Conservation (phyloP, 176 grass and related monocot genomes). For the Carex littledalei region DNA sequence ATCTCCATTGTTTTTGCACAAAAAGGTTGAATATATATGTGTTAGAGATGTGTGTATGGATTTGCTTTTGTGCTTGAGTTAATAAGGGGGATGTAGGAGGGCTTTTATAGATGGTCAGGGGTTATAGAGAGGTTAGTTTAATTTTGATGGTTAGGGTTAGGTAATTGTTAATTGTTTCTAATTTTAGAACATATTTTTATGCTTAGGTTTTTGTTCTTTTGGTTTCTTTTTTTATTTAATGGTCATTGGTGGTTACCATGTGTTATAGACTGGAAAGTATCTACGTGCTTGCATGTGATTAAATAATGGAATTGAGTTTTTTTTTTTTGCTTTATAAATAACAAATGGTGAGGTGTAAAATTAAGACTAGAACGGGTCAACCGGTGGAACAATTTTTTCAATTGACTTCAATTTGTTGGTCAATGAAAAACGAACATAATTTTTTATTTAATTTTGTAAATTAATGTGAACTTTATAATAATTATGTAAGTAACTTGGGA, state of each 20-base stretch:
- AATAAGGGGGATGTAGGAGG: background rate
- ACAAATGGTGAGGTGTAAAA: conserved; percentile 21
- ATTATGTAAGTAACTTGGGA: no score
- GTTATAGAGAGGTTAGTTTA: conserved; percentile 15
- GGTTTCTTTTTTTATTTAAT: background rate
- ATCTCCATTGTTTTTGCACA: conserved; percentile 60
- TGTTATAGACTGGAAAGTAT: conserved; percentile 18
- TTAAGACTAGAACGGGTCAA: conserved; percentile 16
- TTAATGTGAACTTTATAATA: no score
- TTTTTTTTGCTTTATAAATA: background rate
- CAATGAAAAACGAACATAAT: background rate
- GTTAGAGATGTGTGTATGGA: conserved; percentile 24
- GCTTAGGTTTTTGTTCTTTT: background rate
- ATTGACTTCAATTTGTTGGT: background rate
- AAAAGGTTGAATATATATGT: conserved; percentile 29
- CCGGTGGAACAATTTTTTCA: background rate
- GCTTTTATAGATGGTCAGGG: conserved; percentile 53
- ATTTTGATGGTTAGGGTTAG: conserved; percentile 11
- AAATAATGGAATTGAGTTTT: conserved; percentile 3
- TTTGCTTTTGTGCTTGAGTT: conserved; percentile 34
- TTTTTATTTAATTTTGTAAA: background rate
- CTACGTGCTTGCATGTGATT: conserved; percentile 40
- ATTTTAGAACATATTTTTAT: background rate
- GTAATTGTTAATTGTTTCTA: conserved; percentile 15
- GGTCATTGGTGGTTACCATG: conserved; percentile 31